Evolutionary conservation across 176 grass and related monocot genomes (phyloP).

Genomic region (Echinochloa phyllopogon): DNA sequence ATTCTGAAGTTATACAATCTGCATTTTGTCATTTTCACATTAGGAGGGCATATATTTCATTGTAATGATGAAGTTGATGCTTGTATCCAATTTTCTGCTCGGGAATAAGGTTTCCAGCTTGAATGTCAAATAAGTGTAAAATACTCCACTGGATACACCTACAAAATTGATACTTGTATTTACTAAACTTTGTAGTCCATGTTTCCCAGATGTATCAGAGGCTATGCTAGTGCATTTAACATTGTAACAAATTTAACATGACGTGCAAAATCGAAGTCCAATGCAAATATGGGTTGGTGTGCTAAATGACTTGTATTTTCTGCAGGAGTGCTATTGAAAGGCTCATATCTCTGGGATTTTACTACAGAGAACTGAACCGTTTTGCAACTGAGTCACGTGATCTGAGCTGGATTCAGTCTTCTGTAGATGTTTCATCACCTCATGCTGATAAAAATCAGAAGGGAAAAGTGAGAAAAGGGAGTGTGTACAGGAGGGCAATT

Average conservation of each 20-base stretch:
- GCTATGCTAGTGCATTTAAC: background rate
- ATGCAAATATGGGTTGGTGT: background rate
- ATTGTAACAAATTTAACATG: background rate
- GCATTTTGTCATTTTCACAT: constrained; percentile 7
- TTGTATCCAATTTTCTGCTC: background rate
- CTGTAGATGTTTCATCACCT: constrained; percentile 53
- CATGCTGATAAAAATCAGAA: constrained; percentile 45
- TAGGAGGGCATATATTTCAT: background rate
- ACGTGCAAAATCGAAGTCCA: background rate
- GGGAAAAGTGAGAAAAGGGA: constrained; percentile 65
- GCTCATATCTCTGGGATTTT: constrained; percentile 86
- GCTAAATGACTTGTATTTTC: constrained; percentile 30
- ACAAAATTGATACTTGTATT: background rate
- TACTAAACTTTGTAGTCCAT: background rate
- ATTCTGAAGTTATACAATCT: background rate
- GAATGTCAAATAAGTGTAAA: background rate
- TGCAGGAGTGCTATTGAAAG: constrained; percentile 83
- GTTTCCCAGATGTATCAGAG: background rate
- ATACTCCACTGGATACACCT: background rate
- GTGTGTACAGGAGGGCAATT: constrained; percentile 84
- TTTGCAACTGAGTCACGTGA: constrained; percentile 84
- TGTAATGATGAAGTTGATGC: background rate
- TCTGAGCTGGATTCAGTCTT: constrained; percentile 80
- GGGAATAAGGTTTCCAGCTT: background rate
- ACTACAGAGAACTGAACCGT: constrained; percentile 85